Base-by-base conservation (phyloP, 352 stramenopile genomes). In the Blastocystis sp. region DNA sequence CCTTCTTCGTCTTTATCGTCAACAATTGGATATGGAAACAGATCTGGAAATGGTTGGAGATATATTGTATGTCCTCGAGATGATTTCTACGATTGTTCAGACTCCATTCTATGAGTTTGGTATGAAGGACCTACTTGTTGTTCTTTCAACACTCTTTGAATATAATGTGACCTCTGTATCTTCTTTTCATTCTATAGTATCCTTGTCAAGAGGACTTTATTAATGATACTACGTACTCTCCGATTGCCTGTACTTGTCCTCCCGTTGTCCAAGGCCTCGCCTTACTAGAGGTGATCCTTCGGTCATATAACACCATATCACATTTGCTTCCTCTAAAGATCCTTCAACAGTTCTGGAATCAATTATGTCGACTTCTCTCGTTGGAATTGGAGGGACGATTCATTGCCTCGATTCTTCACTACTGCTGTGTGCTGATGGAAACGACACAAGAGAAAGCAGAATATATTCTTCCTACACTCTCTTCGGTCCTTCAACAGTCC, bases 191-290 rank as follows among this genome's bases (percentile, higher is more conserved):
- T 21, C 3, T 19, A 1, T 66, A 83, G 71, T 65, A 52, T 16
- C 71, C 71, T 11, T 57, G 42, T 19, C 19, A 65, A 12, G 71
- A 83, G 54, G 12, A 66, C 19, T 83, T 65, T 56, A 83, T 83
- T 37, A 56, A 66, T 56, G 71, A 83, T 24, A 27, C 0, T 0
- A 24, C 43, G 9, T 42, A 54, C 12, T 21, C n/a, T 19, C 71
- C 52, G 16, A 35, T 83, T n/a, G 19, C 32, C 35, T 51, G 51
- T 37, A 16, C 19, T 6, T 66, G 27, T 35, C 71, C 71, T 37
- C 19, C 29, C 16, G 54, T 66, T 9, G 7, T n/a, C 11, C 29
- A 42, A 14, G 46, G 51, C 4, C 46, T 83, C 24, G 7, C 42
- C 21, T 32, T 83, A 19, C 29, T 83, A 14, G 71, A 83, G 35